These are phyloP conservation scores for Coelastrella sp. DNA, from an alignment of 139 green algal species.

Conservation along the genomic window DNA sequence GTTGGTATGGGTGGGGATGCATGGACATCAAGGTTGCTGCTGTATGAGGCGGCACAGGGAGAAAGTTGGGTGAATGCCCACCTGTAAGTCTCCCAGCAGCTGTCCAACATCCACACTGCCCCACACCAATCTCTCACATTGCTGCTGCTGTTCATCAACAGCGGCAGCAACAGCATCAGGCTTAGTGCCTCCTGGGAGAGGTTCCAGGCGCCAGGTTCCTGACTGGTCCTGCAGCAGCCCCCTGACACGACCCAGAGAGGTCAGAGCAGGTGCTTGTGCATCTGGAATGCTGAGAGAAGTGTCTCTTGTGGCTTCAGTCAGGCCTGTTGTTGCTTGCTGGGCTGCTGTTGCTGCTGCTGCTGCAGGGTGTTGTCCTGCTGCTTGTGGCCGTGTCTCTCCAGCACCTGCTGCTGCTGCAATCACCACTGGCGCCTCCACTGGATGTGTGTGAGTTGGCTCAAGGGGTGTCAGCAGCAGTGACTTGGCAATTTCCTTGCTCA, in stretches of 20 bases:
- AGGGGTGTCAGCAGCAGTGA: neutral
- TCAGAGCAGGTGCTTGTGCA: neutral
- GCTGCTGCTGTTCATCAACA: conserved; percentile 15
- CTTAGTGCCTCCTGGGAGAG: conserved; percentile 11
- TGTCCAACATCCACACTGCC: neutral
- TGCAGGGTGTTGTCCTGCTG: neutral
- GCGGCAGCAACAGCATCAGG: conserved; percentile 23
- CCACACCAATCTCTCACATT: neutral
- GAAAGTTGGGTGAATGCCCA: neutral
- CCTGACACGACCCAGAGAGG: conserved; percentile 10
- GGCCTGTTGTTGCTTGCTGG: no score
- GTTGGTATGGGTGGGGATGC: no score
- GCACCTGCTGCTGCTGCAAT: conserved; percentile 15
- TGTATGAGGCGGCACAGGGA: no score
- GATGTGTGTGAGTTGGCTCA: no score
- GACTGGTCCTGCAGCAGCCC: neutral
- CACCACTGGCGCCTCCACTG: neutral
- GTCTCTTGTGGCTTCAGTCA: neutral
- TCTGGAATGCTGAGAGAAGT: neutral
- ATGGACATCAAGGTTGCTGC: no score
- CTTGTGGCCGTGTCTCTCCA: neutral
- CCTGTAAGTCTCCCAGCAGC: conserved; percentile 13
- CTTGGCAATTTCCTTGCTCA: conserved; percentile 28
- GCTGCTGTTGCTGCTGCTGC: neutral
- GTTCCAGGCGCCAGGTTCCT: neutral